These are phyloP conservation scores for Liquidambar formosana DNA, from an alignment of 164 flowering plant genomes.

Conservation along the genomic window DNA sequence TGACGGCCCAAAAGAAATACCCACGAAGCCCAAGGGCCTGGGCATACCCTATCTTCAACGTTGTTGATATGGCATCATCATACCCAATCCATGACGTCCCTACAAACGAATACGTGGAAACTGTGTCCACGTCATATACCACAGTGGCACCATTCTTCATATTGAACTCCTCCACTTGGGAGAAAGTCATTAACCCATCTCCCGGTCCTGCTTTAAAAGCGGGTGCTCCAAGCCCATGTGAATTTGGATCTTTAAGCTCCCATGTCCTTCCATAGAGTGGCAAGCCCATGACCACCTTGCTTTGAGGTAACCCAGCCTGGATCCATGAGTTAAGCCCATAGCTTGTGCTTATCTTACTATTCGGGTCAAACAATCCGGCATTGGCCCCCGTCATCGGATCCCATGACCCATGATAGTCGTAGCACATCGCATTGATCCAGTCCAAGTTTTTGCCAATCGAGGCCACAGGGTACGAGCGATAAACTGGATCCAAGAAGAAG, in stretches of 20 bases:
- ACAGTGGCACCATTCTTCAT: conserved; percentile 29
- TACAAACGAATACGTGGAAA: conserved; percentile 40
- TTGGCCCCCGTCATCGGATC: conserved; percentile 45
- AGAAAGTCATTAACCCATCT: conserved; percentile 23
- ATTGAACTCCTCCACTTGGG: conserved; percentile 36
- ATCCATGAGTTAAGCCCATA: conserved; percentile 56
- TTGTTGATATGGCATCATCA: conserved; percentile 32
- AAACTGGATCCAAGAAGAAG: neutral
- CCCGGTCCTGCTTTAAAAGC: conserved; percentile 48
- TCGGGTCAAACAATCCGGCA: conserved; percentile 52
- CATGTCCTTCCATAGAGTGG: conserved; percentile 57
- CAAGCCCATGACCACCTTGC: conserved; percentile 55
- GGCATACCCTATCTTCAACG: conserved; percentile 42
- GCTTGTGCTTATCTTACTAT: conserved; percentile 35
- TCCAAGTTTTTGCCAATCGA: conserved; percentile 42
- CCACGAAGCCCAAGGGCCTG: conserved; percentile 44
- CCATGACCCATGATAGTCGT: conserved; percentile 59
- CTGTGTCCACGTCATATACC: conserved; percentile 38
- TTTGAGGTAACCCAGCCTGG: conserved; percentile 30
- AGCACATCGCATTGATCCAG: conserved; percentile 53
- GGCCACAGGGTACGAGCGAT: conserved; percentile 30
- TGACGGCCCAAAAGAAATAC: conserved; percentile 61
- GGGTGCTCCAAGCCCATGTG: conserved; percentile 41
- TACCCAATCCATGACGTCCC: conserved; percentile 53
- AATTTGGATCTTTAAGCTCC: conserved; percentile 38